These are phyloP conservation scores for Fusarium pseudonygamai DNA, from an alignment of 2,329 filamentous ascomycete species.

Conservation along the genomic window DNA sequence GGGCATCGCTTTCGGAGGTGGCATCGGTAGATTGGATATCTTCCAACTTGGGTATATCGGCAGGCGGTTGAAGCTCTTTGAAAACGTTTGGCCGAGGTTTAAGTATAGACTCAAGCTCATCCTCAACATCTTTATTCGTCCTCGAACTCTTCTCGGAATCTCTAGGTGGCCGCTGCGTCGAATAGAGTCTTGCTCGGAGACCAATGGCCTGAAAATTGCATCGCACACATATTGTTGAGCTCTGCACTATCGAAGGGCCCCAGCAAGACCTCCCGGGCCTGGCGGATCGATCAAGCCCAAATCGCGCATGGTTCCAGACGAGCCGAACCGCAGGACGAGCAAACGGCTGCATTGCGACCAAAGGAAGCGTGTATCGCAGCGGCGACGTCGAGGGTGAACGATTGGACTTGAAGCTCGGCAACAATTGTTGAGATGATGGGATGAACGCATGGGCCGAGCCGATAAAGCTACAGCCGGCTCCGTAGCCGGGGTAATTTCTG, in stretches of 20 bases:
- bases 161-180: constrained; percentile 39
- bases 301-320: constrained; percentile 44
- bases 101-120: constrained; percentile 34
- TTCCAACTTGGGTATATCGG: constrained; percentile 15
- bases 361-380: constrained; percentile 17
- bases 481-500: constrained; percentile 41
- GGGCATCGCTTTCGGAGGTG: not conserved
- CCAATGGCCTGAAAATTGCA: constrained; percentile 39
- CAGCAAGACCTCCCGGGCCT: constrained; percentile 32
- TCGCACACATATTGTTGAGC: constrained; percentile 31
- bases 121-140: constrained; percentile 27
- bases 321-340: constrained; percentile 46
- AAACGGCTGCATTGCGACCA: constrained; percentile 48
- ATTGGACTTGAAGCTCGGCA: constrained; percentile 12
- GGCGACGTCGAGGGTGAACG: constrained; percentile 21
- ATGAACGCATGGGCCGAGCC: constrained; percentile 39
- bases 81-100: constrained; percentile 27
- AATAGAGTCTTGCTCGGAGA: constrained; percentile 39
- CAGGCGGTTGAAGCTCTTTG: constrained; percentile 14
- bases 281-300: constrained; percentile 38
- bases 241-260: constrained; percentile 20
- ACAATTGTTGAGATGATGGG: constrained; percentile 33
- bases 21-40: not conserved
- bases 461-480: constrained; percentile 34
- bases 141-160: constrained; percentile 24